Base-by-base conservation (phyloP, 345 rosid genomes). In the Excoecaria cochinchinensis region DNA sequence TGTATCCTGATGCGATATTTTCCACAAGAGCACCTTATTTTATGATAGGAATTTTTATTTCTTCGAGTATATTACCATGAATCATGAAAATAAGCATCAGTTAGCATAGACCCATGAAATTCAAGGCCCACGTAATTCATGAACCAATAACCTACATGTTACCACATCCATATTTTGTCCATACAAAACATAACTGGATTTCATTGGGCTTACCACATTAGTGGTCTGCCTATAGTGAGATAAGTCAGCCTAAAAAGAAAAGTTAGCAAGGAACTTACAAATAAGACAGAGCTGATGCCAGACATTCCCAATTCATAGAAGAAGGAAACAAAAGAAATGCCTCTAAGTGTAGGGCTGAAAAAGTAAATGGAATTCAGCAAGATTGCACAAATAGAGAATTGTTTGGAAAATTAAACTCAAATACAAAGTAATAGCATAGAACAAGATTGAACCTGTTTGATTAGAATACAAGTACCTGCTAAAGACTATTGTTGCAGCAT, bases 231-330 rank as follows among this genome's bases (percentile, higher is more conserved):
- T 31, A 31, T 31, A 2, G 31, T 31, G 31, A 31, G 31, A 31
- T 31, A 31, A 31, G 31, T 40, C n/a, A 12, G 14, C 50, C 17
- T 64, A 40, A 63, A 8, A 64, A 14, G 39, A 9, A 44, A 22
- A 22, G 57, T 17, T 39, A 47, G 13, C 51, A 42, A 55, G 55
- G 24, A 64, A 61, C 83, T 74, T 83, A 84, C 91, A 55, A 88
- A 56, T 61, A 88, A 77, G 55, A 88, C 86, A 10, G 80, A 21
- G 25, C n/a, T 83, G 82, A 88, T 84, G 56, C 91, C 89, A 0
- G 91, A 82, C 91, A 84, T 88, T 78, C 91, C 91, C 69, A 88
- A 55, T 78, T 86, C 81, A 69, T 86, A 88, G 78, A 88, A 88
- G 76, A 88, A 88, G 50, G 83, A 84, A 83, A 88, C 85, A 21